These are phyloP conservation scores for Desmodesmus armatus DNA, from an alignment of 139 green algal genomes.

Conservation along the genomic window DNA sequence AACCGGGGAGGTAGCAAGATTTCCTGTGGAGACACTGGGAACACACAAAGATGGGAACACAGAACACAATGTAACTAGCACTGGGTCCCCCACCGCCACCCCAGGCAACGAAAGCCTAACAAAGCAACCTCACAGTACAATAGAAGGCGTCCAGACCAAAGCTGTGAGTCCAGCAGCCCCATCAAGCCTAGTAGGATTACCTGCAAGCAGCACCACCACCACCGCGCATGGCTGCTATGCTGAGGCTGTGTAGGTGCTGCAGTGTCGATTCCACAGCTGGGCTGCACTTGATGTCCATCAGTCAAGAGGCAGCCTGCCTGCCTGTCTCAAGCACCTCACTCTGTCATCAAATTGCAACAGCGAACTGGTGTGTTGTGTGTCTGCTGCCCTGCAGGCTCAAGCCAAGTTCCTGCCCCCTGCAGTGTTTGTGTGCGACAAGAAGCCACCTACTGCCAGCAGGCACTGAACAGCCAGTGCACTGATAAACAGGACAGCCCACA, in stretches of 20 bases:
- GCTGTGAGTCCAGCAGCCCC: too few relatives aligned
- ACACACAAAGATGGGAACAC: too few relatives aligned
- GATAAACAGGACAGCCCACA: not conserved
- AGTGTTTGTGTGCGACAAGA: constrained; percentile 37
- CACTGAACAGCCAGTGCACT: not conserved
- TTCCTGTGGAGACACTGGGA: too few relatives aligned
- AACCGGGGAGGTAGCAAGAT: too few relatives aligned
- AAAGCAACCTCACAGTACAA: too few relatives aligned
- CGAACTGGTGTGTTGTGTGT: not conserved
- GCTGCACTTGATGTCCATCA: not conserved
- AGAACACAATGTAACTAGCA: too few relatives aligned
- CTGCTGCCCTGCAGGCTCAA: not conserved
- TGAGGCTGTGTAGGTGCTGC: not conserved
- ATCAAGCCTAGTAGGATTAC: too few relatives aligned
- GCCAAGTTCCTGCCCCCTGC: constrained; percentile 31
- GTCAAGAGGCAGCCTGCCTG: not conserved
- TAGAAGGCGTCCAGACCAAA: too few relatives aligned
- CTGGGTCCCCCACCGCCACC: too few relatives aligned
- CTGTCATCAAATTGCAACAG: not conserved
- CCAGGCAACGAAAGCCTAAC: too few relatives aligned
- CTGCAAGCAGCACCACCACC: not conserved
- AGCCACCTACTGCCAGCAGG: not conserved
- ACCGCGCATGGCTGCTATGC: not conserved
- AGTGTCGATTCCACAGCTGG: not conserved
- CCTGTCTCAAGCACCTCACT: not conserved